Base-by-base conservation (phyloP, 2,329 filamentous ascomycete genomes). In the Pyricularia grisea region DNA sequence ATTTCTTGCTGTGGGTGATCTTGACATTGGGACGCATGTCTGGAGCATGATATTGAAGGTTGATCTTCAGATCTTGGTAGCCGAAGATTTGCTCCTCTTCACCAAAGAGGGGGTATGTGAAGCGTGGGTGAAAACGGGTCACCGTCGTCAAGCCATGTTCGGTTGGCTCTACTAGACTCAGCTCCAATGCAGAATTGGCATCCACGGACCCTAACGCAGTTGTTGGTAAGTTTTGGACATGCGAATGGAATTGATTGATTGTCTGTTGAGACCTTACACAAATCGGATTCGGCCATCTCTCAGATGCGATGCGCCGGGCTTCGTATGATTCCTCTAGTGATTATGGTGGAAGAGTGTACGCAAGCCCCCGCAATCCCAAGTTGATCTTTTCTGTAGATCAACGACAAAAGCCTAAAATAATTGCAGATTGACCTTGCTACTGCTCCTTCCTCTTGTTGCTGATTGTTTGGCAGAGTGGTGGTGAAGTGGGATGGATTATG, bases 41-140 rank as follows among this genome's bases (percentile, higher is more conserved):
- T 77, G 83, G 85, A 20, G 86, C 85, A 76, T 88, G 82, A 73
- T 83, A 90, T 71, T 88, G 88, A 69, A 98, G 81, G 71, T 88
- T 87, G 76, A 98, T 90, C 72, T 88, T 88, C 69, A 97, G 85
- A 68, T 88, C 88, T 77, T 93, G 90, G 82, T 97, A 97, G 55
- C 94, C 94, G 74, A 97, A 94, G 72, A 98, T 94, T 33, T 85
- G 87, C 79, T 99, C 93, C 10, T 95, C 90, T n/a, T 98, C 91
- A 75, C 93, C 93, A 74, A 98, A 97, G 72, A 99, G 91, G 1
- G 92, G 83, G 78, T 98, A 97, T 23, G 94, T 97, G 78, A 94
- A 96, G 75, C 87, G 87, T 0, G 95, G 96, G 71, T 92, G 85
- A 78, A 99, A 98, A 31, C 87, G 85, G 30, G 86, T 84, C 73